phyloP scores from a whole-genome alignment of 495 filamentous ascomycete genomes.

The Lophiostoma macrostomum region DNA sequence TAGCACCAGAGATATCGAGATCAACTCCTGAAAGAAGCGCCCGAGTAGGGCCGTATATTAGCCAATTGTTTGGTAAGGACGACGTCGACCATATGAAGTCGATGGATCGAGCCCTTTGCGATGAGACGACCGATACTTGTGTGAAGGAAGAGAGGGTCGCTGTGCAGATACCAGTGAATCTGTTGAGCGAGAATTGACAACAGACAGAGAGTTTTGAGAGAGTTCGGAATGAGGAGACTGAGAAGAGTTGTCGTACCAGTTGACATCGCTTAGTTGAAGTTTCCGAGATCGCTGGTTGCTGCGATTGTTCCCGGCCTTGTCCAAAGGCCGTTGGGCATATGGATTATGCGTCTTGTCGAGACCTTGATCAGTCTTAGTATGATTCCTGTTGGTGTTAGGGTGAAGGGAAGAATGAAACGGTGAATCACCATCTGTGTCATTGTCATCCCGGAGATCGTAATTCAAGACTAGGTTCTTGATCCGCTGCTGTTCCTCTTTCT shows the following conservation, averaged over 20 bases:
- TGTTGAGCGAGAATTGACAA: conserved; percentile 1
- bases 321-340: conserved; percentile 41
- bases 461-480: conserved; percentile 98
- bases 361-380: conserved; percentile 29
- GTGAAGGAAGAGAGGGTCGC: conserved; percentile 11
- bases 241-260: conserved; percentile 65
- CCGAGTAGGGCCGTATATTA: too few relatives aligned
- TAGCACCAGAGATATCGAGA: too few relatives aligned
- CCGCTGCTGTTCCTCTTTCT: conserved; percentile 92
- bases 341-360: conserved; percentile 34
- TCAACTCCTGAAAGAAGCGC: too few relatives aligned
- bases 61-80: too few relatives aligned
- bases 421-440: conserved; percentile 70
- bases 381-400: conserved; percentile 28
- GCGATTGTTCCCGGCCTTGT: conserved; percentile 69
- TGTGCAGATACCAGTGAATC: conserved; percentile 12
- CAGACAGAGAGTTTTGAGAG: background rate
- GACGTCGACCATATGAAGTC: too few relatives aligned
- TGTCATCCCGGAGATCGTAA: conserved; percentile 81
- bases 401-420: conserved; percentile 47
- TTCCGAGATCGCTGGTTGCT: conserved; percentile 81
- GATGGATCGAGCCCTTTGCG: too few relatives aligned
- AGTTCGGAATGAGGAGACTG: background rate
- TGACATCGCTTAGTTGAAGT: conserved; percentile 91
- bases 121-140: too few relatives aligned